phyloP scores from a whole-genome alignment of 2,329 filamentous ascomycete species.

The Neofusicoccum laricinum region DNA sequence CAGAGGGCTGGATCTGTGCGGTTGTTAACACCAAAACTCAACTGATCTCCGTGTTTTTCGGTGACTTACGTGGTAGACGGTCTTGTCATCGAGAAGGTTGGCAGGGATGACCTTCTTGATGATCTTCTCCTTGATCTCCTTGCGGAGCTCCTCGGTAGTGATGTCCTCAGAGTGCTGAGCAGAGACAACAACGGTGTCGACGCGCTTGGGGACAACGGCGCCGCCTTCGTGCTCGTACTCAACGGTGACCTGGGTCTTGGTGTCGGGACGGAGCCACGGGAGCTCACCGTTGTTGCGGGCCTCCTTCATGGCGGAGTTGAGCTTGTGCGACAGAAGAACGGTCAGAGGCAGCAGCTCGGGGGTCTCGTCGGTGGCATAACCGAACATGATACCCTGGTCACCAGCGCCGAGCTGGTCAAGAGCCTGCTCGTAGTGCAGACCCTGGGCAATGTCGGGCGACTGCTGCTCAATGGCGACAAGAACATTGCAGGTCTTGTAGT shows the following conservation, averaged over 20 bases:
- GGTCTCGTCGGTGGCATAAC: slow-evolving; percentile 98
- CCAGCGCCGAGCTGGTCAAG: slow-evolving; percentile 97
- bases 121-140: slow-evolving; percentile 96
- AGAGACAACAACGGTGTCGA: slow-evolving; percentile 95
- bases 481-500: slow-evolving; percentile 99
- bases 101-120: slow-evolving; percentile 91
- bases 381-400: slow-evolving; percentile 99
- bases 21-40: slow-evolving; percentile 17
- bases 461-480: slow-evolving; percentile 99
- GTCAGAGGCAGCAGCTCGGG: slow-evolving; percentile 95
- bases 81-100: slow-evolving; percentile 88
- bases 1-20: slow-evolving; percentile 83
- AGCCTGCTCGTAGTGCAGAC: slow-evolving; percentile 96
- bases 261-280: slow-evolving; percentile 95
- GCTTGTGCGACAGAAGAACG: slow-evolving; percentile 90
- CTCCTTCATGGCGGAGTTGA: slow-evolving; percentile 90
- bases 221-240: slow-evolving; percentile 98
- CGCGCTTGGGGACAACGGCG: slow-evolving; percentile 85
- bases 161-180: slow-evolving; percentile 90
- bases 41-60: no score
- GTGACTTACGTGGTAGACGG: slow-evolving; percentile 81
- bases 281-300: slow-evolving; percentile 84
- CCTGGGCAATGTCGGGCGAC: slow-evolving; percentile 97
- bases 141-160: slow-evolving; percentile 85
- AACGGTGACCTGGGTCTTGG: slow-evolving; percentile 99